Evolutionary conservation across 768 basidiomycete genomes (phyloP).

Genomic region (Agaricus subrufescens): DNA sequence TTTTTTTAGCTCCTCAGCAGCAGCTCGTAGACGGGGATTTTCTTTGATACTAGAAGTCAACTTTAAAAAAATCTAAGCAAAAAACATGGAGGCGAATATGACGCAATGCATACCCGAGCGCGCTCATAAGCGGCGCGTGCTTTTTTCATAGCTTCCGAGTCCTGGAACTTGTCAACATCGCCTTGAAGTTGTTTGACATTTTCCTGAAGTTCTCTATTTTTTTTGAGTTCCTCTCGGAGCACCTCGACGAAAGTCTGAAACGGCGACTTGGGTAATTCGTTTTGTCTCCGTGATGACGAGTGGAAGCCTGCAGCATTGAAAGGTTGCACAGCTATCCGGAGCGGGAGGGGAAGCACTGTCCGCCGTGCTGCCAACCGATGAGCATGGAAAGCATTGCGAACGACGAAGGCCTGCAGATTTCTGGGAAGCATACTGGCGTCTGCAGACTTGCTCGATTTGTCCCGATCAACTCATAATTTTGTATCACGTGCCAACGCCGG

Average conservation of each 20-base stretch:
- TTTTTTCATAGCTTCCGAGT: constrained; percentile 92
- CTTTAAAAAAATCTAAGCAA: constrained; percentile 33
- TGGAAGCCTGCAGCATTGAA: constrained; percentile 47
- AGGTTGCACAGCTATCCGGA: constrained; percentile 31
- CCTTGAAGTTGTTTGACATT: constrained; percentile 97
- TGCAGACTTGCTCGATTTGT: constrained; percentile 9
- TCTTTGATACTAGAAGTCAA: constrained; percentile 92
- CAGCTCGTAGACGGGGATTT: constrained; percentile 87
- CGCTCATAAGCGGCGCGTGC: constrained; percentile 91
- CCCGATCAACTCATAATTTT: constrained; percentile 9
- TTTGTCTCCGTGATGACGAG: constrained; percentile 53
- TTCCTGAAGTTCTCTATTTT: constrained; percentile 92
- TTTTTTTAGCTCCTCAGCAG: constrained; percentile 88
- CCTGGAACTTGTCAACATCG: constrained; percentile 95
- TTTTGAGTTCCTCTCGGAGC: constrained; percentile 85
- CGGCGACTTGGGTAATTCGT: constrained; percentile 83
- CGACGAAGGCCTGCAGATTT: constrained; percentile 35
- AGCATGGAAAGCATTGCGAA: constrained; percentile 28
- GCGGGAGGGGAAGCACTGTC: constrained; percentile 27
- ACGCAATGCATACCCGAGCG: constrained; percentile 64
- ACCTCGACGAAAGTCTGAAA: constrained; percentile 97
- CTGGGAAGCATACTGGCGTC: constrained; percentile 35
- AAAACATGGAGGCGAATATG: constrained; percentile 4
- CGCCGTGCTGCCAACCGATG: constrained; percentile 18
- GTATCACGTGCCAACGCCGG: background rate